These are phyloP conservation scores for Ogataea paraovalis DNA, from an alignment of 805 yeast genomes.

Conservation along the genomic window DNA sequence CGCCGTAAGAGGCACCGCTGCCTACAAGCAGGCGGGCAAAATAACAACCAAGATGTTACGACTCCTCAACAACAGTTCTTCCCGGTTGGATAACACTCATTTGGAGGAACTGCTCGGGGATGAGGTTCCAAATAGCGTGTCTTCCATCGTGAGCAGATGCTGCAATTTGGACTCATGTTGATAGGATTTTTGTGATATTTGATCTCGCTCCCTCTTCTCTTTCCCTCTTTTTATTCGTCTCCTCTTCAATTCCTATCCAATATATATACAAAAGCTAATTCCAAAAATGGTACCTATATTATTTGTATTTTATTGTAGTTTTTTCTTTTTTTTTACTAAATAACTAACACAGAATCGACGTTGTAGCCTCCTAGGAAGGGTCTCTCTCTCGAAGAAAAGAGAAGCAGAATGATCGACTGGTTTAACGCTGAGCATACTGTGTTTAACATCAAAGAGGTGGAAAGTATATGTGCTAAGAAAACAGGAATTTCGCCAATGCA, in stretches of 20 bases:
- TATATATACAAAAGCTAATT: too few relatives aligned
- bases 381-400: conserved; percentile 38
- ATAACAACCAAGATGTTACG: neutral
- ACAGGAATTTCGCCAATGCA: conserved; percentile 51
- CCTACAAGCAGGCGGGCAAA: neutral
- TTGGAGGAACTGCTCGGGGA: conserved; percentile 14
- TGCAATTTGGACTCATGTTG: neutral
- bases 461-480: conserved; percentile 40
- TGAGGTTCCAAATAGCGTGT: conserved; percentile 2
- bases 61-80: neutral
- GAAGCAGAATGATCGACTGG: conserved; percentile 33
- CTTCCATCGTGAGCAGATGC: neutral
- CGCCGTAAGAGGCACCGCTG: conserved; percentile 5
- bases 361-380: conserved; percentile 20
- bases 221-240: neutral
- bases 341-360: too few relatives aligned
- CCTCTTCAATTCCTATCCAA: too few relatives aligned
- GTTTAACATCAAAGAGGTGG: conserved; percentile 50
- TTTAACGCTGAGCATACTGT: conserved; percentile 38
- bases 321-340: too few relatives aligned
- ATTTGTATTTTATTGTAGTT: too few relatives aligned
- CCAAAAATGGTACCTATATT: too few relatives aligned
- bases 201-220: neutral
- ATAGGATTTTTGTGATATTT: too few relatives aligned
- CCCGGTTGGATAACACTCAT: conserved; percentile 3